Percentiles rank a stretch among this genome's conserved stretches.
phyloP scores from a whole-genome alignment of 192 early-diverging fungal species.

The Coemansia sp. region DNA sequence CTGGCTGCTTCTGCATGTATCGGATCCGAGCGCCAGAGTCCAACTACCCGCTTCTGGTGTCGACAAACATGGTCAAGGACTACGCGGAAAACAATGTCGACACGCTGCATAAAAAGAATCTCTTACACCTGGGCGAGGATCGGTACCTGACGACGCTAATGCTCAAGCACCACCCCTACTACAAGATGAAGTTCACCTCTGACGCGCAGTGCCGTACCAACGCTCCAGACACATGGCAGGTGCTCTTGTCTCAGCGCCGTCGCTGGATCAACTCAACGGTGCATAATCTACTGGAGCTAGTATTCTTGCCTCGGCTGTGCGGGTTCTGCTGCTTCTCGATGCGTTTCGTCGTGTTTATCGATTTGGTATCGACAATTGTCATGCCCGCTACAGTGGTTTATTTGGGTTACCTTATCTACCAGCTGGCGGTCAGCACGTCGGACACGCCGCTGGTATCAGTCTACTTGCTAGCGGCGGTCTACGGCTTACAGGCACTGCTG shows the following conservation, averaged over 20 bases:
- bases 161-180: conserved; percentile 98
- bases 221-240: conserved; percentile 94
- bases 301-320: conserved; percentile 92
- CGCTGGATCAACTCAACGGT: conserved; percentile 99
- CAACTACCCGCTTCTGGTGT: conserved; percentile 88
- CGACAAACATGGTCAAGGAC: conserved; percentile 83
- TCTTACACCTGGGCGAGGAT: conserved; percentile 99
- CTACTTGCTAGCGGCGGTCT: conserved; percentile 84
- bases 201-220: conserved; percentile 96
- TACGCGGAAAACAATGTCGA: conserved; percentile 96
- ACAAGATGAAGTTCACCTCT: conserved; percentile 93
- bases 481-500: conserved; percentile 88
- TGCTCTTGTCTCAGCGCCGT: conserved; percentile 96
- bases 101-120: conserved; percentile 98
- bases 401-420: conserved; percentile 84
- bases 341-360: conserved; percentile 95
- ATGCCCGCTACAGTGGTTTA: conserved; percentile 94
- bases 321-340: conserved; percentile 99
- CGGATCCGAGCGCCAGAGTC: conserved; percentile 89
- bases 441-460: conserved; percentile 81
- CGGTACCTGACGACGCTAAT: conserved; percentile 93
- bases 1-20: conserved; percentile 99
- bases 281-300: conserved; percentile 96
- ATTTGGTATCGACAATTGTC: conserved; percentile 90
- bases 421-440: conserved; percentile 59